phyloP scores from a whole-genome alignment of 371 early-diverging fungal genomes.

The Massospora cicadina region DNA sequence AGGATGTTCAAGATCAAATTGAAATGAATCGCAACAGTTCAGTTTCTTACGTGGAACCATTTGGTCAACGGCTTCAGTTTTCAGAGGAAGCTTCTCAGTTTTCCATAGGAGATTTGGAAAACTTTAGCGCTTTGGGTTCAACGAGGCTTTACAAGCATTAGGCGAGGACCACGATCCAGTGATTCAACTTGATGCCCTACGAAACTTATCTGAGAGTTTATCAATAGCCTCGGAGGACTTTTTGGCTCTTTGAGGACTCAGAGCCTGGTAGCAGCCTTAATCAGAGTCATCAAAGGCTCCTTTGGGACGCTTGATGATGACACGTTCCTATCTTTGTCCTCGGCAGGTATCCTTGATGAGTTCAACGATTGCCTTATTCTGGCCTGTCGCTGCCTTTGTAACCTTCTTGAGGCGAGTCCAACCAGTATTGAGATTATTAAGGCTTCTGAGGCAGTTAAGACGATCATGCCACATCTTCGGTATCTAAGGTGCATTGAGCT shows the following conservation, averaged over 20 bases:
- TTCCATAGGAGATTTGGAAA: background rate
- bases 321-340: background rate
- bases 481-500: conserved; percentile 80
- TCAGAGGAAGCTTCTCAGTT: background rate
- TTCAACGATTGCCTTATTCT: conserved; percentile 48
- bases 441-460: conserved; percentile 46
- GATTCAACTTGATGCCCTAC: background rate
- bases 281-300: background rate
- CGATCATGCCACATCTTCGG: conserved; percentile 52
- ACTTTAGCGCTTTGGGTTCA: background rate
- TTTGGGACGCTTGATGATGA: background rate
- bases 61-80: background rate
- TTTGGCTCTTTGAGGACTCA: background rate
- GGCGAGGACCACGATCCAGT: background rate
- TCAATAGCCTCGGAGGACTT: background rate
- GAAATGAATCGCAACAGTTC: background rate
- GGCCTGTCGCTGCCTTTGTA: conserved; percentile 71
- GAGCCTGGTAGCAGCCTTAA: background rate
- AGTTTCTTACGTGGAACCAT: background rate
- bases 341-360: background rate
- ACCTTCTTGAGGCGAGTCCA: conserved; percentile 77
- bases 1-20: too few relatives aligned
- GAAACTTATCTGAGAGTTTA: background rate
- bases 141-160: background rate
- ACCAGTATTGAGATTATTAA: conserved; percentile 38